A percentile compares a stretch with the other conserved stretches of the same genome.
Evolutionary conservation across 2,329 filamentous ascomycete genomes (phyloP).

Genomic region (Ophiocordyceps camponoti-saundersi): DNA sequence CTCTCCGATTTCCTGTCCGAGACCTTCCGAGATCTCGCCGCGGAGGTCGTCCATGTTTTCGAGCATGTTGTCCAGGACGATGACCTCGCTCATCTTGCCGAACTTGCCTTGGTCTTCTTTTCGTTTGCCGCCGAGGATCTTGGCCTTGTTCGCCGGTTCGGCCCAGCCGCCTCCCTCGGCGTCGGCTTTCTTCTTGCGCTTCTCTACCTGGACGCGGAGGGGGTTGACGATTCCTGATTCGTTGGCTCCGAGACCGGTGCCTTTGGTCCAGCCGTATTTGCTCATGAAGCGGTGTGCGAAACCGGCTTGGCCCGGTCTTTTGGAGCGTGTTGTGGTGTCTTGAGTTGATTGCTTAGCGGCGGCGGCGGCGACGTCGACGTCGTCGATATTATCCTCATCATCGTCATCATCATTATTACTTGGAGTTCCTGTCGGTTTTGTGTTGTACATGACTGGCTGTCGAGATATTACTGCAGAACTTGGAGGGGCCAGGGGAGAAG

Average conservation of each 20-base stretch:
- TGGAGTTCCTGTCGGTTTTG: conserved; percentile 6
- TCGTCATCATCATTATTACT: conserved; percentile 15
- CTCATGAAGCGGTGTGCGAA: conserved; percentile 81
- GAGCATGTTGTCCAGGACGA: conserved; percentile 73
- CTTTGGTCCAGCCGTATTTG: conserved; percentile 88
- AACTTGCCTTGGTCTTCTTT: conserved; percentile 35
- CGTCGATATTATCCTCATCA: conserved; percentile 16
- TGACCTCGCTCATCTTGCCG: conserved; percentile 62
- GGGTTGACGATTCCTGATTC: conserved; percentile 73
- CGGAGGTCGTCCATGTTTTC: conserved; percentile 63
- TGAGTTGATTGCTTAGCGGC: conserved; percentile 21
- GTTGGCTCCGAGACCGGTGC: conserved; percentile 69
- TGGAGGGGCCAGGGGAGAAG: conserved; percentile 20
- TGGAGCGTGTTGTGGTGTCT: conserved; percentile 31
- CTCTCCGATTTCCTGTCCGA: conserved; percentile 91
- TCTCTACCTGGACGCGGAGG: conserved; percentile 69
- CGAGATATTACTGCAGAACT: conserved; percentile 52
- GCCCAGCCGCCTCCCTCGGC: conserved; percentile 65
- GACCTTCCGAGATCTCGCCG: conserved; percentile 54
- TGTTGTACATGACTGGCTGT: conserved; percentile 64
- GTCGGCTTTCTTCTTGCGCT: conserved; percentile 63
- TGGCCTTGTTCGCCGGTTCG: conserved; percentile 51
- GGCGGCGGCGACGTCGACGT: conserved; percentile 25
- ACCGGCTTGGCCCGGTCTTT: conserved; percentile 60
- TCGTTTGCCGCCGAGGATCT: conserved; percentile 63